Evolutionary conservation across 805 yeast species (phyloP).

Genomic region (Pichia cabralensis): DNA sequence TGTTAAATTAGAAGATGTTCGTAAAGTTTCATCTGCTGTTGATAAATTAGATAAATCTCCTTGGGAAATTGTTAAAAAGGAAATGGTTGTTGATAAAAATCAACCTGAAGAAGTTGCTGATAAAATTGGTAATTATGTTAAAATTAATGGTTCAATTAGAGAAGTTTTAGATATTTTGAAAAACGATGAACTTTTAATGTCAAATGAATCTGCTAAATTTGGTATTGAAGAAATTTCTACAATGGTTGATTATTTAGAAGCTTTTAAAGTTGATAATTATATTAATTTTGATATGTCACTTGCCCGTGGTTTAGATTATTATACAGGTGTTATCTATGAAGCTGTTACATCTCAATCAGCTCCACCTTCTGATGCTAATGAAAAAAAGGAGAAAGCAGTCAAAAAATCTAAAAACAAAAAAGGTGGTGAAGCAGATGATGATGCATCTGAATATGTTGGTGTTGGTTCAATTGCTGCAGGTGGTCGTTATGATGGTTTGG

Average conservation of each 20-base stretch:
- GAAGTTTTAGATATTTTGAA: slow-evolving; percentile 50
- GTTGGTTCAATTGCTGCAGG: slow-evolving; percentile 99
- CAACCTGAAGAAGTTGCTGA: slow-evolving; percentile 91
- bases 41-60: slow-evolving; percentile 94
- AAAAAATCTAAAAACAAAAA: slow-evolving; percentile 6
- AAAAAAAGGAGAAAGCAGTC: slow-evolving; percentile 39
- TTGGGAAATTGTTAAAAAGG: slow-evolving; percentile 89
- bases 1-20: slow-evolving; percentile 85
- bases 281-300: slow-evolving; percentile 86
- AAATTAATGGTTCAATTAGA: slow-evolving; percentile 65
- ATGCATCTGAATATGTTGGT: slow-evolving; percentile 94
- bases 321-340: slow-evolving; percentile 94
- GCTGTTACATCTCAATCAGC: slow-evolving; percentile 94
- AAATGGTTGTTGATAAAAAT: slow-evolving; percentile 84
- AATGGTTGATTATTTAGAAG: slow-evolving; percentile 69
- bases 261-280: slow-evolving; percentile 60
- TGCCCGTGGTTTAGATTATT: slow-evolving; percentile 96
- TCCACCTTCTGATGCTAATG: slow-evolving; percentile 78
- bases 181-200: slow-evolving; percentile 44
- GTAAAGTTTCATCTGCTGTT: slow-evolving; percentile 89
- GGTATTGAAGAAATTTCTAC: slow-evolving; percentile 77
- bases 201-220: slow-evolving; percentile 62
- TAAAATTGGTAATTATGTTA: slow-evolving; percentile 84
- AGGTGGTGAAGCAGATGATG: slow-evolving; percentile 61
- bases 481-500: slow-evolving; percentile 94